These are phyloP conservation scores for Candida sp. DNA, from an alignment of 1,139 yeast genomes.

Conservation along the genomic window DNA sequence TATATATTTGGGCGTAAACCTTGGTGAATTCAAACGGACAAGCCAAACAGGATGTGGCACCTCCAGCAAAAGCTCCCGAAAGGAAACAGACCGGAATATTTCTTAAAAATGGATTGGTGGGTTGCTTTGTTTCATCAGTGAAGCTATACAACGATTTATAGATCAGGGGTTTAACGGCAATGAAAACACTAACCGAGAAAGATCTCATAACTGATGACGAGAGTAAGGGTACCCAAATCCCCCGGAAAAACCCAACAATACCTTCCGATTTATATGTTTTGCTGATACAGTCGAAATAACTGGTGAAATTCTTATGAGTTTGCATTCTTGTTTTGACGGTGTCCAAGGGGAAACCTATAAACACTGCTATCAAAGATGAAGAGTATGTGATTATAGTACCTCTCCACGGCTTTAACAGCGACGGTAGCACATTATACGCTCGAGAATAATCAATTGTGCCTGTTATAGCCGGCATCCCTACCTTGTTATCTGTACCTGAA, in stretches of 20 bases:
- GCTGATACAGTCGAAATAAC: constrained; percentile 56
- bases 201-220: constrained; percentile 68
- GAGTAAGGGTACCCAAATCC: constrained; percentile 67
- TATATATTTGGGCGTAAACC: constrained; percentile 70
- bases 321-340: constrained; percentile 85
- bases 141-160: constrained; percentile 24
- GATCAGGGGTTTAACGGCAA: constrained; percentile 51
- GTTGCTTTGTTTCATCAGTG: constrained; percentile 4
- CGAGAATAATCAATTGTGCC: constrained; percentile 33
- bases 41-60: constrained; percentile 61
- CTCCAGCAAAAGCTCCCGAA: constrained; percentile 70
- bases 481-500: background rate
- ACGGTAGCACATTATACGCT: constrained; percentile 51
- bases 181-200: constrained; percentile 63
- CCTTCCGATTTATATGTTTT: constrained; percentile 65
- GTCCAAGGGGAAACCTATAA: constrained; percentile 82
- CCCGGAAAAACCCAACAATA: constrained; percentile 68
- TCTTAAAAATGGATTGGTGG: constrained; percentile 37
- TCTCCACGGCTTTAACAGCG: constrained; percentile 49
- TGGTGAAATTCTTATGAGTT: constrained; percentile 58
- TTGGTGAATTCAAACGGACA: constrained; percentile 89
- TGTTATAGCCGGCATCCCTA: constrained; percentile 42
- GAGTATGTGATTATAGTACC: constrained; percentile 62
- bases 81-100: constrained; percentile 65
- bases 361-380: constrained; percentile 64